Evolutionary conservation across 495 filamentous ascomycete genomes (phyloP), one percentile per base, ranked within the genome.

Genomic region (Articulospora tetracladia): DNA sequence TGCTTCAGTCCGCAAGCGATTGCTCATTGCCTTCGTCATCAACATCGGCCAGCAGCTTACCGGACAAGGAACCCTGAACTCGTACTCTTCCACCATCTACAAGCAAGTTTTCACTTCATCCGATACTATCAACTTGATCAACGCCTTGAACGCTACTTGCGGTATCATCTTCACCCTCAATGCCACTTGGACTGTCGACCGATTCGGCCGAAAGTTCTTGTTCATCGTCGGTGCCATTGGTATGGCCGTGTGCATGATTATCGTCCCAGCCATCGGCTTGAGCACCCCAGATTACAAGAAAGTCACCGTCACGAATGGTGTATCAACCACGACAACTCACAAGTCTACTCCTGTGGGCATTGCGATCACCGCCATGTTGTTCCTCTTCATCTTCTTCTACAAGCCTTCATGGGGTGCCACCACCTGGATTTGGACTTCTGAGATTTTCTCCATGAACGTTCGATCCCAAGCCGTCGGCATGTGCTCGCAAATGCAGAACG

Each of bases 121-220:
- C 12, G 23, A 55, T 22, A 59, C 51, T 19, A 63, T 66, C 48
- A 41, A 57, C 17, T 53, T 63, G 41, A 83, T 83, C 70, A 83
- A 85, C 75, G 88, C 88, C 1, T 77, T 91, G 12, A 92, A 91
- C 0, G 90, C 87, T 30, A 89, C 92, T 0, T 86, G 88, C 44
- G 88, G 89, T 53, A 87, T 93, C 62, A 82, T 86, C 64, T 88
- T 92, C 53, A 89, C 86, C 8, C 79, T 88, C 30, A 87, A 86
- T 0, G 79, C 86, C 0, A 81, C 88, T 12, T 75, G 88, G 58
- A 88, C 78, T 59, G 82, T 89, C 62, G 82, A 86, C 68, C 77
- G 80, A 50, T 76, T 82, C 17, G 83, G 82, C 6, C 72, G 82
- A 46, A 83, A 83, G 65, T 80, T 80, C 25, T 71, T 85, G 1